phyloP scores from a whole-genome alignment of 345 rosid genomes.

The Corchorus capsularis region DNA sequence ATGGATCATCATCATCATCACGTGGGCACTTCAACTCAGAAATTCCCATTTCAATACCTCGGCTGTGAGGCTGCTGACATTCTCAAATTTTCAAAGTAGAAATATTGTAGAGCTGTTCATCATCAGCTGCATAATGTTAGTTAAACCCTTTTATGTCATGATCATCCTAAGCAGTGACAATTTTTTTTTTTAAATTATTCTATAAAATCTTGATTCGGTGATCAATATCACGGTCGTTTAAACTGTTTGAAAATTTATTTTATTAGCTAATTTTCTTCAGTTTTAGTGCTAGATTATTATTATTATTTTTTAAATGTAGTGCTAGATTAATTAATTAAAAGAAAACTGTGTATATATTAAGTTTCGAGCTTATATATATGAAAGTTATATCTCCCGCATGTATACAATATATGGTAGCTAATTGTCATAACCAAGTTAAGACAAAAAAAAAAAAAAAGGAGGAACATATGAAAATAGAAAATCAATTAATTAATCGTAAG shows the following conservation, averaged over 20 bases:
- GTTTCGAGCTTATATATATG: not conserved
- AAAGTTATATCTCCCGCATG: too few species aligned
- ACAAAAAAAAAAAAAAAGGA: too few species aligned
- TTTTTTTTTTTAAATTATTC: not conserved
- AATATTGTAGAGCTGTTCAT: not conserved
- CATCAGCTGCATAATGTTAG: not conserved
- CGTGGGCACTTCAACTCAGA: slow-evolving; percentile 34
- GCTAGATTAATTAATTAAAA: not conserved
- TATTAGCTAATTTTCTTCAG: not conserved
- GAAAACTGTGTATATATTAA: not conserved
- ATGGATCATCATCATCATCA: slow-evolving; percentile 31
- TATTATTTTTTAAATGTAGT: too few species aligned
- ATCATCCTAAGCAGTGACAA: not conserved
- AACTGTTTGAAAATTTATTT: not conserved
- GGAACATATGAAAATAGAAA: too few species aligned
- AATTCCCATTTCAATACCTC: slow-evolving; percentile 53
- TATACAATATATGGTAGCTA: too few species aligned
- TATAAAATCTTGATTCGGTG: not conserved
- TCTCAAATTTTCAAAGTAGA: slow-evolving; percentile 51
- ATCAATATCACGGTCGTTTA: not conserved
- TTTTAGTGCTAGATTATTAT: not conserved
- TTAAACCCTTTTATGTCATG: not conserved
- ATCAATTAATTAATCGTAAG: too few species aligned
- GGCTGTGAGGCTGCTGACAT: slow-evolving; percentile 42
- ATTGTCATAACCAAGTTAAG: too few species aligned